phyloP scores from a whole-genome alignment of 208 protist genomes.

The Leishmania major region DNA sequence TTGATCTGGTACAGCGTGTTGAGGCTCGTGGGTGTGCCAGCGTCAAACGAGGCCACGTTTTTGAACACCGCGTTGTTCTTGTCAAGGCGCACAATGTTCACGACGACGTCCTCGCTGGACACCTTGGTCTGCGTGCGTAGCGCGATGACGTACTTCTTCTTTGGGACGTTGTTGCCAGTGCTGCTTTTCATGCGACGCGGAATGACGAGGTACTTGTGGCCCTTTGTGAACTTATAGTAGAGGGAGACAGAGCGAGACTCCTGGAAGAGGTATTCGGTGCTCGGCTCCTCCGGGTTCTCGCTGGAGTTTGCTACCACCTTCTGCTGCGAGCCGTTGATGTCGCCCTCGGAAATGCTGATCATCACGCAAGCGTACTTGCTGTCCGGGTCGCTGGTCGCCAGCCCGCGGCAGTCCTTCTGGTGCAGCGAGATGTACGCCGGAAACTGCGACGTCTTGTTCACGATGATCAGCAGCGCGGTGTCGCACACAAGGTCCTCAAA shows the following conservation, averaged over 20 bases:
- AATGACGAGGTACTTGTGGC: constrained; percentile 42
- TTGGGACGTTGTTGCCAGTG: constrained; percentile 41
- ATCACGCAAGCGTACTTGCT: constrained; percentile 55
- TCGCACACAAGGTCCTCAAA: constrained; percentile 45
- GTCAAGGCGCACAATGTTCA: constrained; percentile 41
- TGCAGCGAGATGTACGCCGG: constrained; percentile 48
- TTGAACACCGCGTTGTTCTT: constrained; percentile 39
- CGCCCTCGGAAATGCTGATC: constrained; percentile 43
- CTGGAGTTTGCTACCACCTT: constrained; percentile 40
- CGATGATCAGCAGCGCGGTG: constrained; percentile 46
- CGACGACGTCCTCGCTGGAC: constrained; percentile 21
- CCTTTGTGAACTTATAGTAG: constrained; percentile 40
- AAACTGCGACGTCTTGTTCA: constrained; percentile 34
- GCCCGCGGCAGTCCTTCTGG: constrained; percentile 61
- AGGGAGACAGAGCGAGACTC: constrained; percentile 45
- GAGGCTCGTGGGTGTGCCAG: constrained; percentile 26
- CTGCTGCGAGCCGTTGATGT: constrained; percentile 31
- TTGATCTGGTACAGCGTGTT: constrained; percentile 44
- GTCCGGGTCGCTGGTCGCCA: constrained; percentile 39
- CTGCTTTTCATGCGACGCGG: constrained; percentile 50
- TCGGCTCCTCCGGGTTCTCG: constrained; percentile 48
- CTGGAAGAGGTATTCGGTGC: constrained; percentile 44
- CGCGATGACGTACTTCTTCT: constrained; percentile 49
- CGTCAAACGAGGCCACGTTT: constrained; percentile 42
- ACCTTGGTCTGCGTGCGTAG: constrained; percentile 32